phyloP scores from a whole-genome alignment of 2,329 filamentous ascomycete species.

The Paracamarosporium sp. region DNA sequence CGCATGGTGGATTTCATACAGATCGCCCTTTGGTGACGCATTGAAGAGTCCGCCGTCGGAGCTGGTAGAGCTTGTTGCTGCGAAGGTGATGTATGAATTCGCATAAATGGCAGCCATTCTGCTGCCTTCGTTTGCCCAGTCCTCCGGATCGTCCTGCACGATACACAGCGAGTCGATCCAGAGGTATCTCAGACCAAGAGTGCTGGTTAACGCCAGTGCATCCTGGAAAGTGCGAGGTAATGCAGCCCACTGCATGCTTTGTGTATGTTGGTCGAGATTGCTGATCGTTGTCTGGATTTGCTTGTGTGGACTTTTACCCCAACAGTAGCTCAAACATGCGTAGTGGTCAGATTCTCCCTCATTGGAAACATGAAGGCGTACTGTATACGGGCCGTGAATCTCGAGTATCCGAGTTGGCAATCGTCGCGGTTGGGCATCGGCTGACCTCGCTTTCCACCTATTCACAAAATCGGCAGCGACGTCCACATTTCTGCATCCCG shows the following conservation, averaged over 20 bases:
- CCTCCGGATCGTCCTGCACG: not conserved
- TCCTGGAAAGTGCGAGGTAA: not conserved
- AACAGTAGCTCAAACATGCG: constrained; percentile 11
- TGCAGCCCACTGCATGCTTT: not conserved
- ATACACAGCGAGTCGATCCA: not conserved
- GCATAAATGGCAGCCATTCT: constrained; percentile 2
- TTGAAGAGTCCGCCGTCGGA: not conserved
- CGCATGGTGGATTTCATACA: not conserved
- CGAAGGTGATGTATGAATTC: not conserved
- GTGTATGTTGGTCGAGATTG: not conserved
- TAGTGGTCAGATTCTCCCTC: not conserved
- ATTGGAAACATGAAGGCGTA: not conserved
- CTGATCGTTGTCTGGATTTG: not conserved
- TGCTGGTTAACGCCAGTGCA: not conserved
- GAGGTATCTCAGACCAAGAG: not conserved
- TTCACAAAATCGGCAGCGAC: not conserved
- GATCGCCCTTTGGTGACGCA: too few species aligned
- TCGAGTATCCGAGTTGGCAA: not conserved
- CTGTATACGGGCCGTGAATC: not conserved
- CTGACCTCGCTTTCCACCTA: not conserved
- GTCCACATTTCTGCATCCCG: not conserved
- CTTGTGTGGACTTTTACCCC: not conserved
- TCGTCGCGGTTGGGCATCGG: not conserved
- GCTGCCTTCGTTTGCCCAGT: constrained; percentile 5
- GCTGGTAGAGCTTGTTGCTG: not conserved